Conservation (phyloP, 768 basidiomycete genomes). For the Tricholoma flavovirens region DNA sequence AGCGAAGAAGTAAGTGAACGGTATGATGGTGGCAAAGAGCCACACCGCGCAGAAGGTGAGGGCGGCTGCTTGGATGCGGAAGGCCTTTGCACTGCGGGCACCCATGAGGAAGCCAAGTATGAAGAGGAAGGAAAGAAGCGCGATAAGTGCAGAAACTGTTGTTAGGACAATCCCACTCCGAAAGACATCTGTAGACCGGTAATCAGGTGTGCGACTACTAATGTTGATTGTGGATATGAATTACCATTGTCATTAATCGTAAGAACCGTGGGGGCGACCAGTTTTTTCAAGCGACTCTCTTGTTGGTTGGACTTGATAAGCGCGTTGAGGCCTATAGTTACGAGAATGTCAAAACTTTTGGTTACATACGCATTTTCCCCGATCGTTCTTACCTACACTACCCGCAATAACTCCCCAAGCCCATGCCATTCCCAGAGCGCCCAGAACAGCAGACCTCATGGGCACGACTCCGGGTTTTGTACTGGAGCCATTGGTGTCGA, state of each 20-base stretch:
- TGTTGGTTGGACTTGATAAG: conserved; percentile 36
- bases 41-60: conserved; percentile 38
- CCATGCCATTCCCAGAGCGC: conserved; percentile 15
- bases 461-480: conserved; percentile 1
- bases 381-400: conserved; percentile 12
- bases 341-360: neutral
- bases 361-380: neutral
- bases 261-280: conserved; percentile 27
- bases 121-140: conserved; percentile 23
- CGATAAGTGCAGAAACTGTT: conserved; percentile 27
- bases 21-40: conserved; percentile 32
- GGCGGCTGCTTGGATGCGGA: conserved; percentile 29
- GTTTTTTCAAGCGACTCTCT: conserved; percentile 25
- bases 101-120: conserved; percentile 17
- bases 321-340: conserved; percentile 34
- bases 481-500: neutral
- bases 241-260: conserved; percentile 33
- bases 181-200: conserved; percentile 29
- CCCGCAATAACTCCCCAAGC: conserved; percentile 18
- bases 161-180: conserved; percentile 32
- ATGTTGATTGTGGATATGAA: neutral
- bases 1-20: conserved; percentile 26
- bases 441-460: conserved; percentile 8
- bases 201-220: neutral
- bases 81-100: conserved; percentile 19